A percentile compares a stretch with the other conserved stretches of the same genome.
These are phyloP conservation scores for Lactarius akahatsu DNA, from an alignment of 768 basidiomycete species.

Conservation along the genomic window DNA sequence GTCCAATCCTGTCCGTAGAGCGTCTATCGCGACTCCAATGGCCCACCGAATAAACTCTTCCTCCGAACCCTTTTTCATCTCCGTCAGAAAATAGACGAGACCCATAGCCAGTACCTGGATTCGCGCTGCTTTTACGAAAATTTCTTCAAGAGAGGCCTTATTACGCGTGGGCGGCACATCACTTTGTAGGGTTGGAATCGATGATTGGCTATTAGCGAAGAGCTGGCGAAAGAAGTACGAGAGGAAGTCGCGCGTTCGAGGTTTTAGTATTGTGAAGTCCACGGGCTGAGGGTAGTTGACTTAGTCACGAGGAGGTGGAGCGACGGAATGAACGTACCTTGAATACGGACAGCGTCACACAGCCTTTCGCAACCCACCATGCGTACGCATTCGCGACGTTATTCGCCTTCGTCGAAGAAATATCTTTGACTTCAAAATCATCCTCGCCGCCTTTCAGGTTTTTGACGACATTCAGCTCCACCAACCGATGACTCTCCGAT, in stretches of 20 bases:
- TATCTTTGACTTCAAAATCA: conserved; percentile 47
- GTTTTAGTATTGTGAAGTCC: conserved; percentile 75
- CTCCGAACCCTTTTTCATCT: conserved; percentile 39
- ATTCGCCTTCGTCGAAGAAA: conserved; percentile 55
- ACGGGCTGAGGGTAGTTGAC: conserved; percentile 57
- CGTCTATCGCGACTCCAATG: conserved; percentile 62
- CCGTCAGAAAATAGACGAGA: conserved; percentile 64
- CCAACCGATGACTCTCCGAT: conserved; percentile 83
- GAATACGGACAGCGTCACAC: conserved; percentile 68
- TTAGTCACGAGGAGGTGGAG: neutral
- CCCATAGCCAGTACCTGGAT: conserved; percentile 71
- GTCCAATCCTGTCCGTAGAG: conserved; percentile 63
- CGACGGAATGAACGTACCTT: conserved; percentile 55
- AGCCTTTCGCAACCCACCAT: conserved; percentile 92
- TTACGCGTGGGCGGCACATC: conserved; percentile 48
- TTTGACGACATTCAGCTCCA: conserved; percentile 73
- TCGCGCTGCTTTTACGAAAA: conserved; percentile 73
- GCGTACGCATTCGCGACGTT: conserved; percentile 86
- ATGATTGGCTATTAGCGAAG: conserved; percentile 71
- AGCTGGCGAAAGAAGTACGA: conserved; percentile 65
- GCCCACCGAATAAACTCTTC: conserved; percentile 62
- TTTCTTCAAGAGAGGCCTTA: conserved; percentile 65
- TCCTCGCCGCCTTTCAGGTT: conserved; percentile 49
- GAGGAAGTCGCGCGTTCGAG: conserved; percentile 64
- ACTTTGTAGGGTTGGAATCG: conserved; percentile 58